phyloP scores from a whole-genome alignment of 2,329 filamentous ascomycete genomes.

The Aspergillus niger region DNA sequence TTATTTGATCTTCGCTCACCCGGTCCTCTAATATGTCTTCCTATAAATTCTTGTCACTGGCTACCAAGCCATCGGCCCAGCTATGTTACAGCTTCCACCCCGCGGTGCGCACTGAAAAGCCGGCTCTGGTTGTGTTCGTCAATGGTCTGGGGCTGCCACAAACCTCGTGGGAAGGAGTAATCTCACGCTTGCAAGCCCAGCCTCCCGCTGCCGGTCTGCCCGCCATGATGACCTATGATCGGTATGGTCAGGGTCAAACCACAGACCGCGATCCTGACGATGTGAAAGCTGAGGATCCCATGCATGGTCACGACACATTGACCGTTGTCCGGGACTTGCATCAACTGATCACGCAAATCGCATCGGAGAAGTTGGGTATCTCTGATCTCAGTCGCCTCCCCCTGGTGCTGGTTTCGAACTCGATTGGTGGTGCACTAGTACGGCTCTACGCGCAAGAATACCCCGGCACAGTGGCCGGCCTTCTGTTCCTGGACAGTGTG shows the following conservation, averaged over 20 bases:
- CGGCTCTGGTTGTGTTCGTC: conserved; percentile 43
- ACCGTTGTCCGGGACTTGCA: conserved; percentile 37
- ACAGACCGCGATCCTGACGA: conserved; percentile 50
- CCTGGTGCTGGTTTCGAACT: conserved; percentile 53
- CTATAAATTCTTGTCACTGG: neutral
- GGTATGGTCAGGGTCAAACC: conserved; percentile 57
- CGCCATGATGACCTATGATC: conserved; percentile 57
- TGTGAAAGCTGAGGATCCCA: conserved; percentile 30
- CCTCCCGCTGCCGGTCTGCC: conserved; percentile 33
- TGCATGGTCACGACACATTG: neutral
- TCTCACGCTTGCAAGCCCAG: conserved; percentile 26
- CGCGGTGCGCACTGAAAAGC: conserved; percentile 6
- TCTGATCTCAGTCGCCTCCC: conserved; percentile 24
- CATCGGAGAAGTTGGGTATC: conserved; percentile 31
- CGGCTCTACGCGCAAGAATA: conserved; percentile 55
- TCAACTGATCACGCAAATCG: conserved; percentile 47
- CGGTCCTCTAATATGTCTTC: no score
- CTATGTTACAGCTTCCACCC: conserved; percentile 19
- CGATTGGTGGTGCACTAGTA: conserved; percentile 55
- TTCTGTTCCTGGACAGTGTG: conserved; percentile 59
- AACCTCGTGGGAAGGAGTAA: conserved; percentile 40
- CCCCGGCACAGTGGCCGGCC: conserved; percentile 47
- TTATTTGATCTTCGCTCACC: no score
- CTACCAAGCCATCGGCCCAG: conserved; percentile 19
- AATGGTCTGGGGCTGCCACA: conserved; percentile 48